Evolutionary conservation across 805 yeast species (phyloP), one percentile per base, ranked within the genome.

Genomic region (Starmerella potacharoeniae): DNA sequence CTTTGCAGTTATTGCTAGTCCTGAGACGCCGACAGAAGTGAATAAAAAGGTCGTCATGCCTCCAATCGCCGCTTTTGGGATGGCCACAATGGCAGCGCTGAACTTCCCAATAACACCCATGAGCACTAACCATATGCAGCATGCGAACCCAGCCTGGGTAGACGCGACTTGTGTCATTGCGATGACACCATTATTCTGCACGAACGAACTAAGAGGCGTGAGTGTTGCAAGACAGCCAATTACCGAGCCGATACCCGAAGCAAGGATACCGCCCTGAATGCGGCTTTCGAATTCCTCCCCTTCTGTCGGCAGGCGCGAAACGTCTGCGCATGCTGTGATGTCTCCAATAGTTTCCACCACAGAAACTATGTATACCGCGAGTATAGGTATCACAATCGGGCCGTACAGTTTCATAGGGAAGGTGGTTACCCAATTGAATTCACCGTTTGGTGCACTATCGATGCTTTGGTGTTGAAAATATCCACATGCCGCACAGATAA

Each of bases 261-360:
- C 91, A 39, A 89, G 75, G 47, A 89, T 79, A 71, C 96, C 97
- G 64, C 97, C 96, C 73, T 89, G 96, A 61, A 89, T 77, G 70
- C 96, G 76, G 16, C 90, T 79, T 62, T 89, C 95, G 68, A 84
- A 89, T 17, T 76, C 62, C 47, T 79, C 81, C 60, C 96, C 96
- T 66, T 84, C 89, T 56, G 87, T 89, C 58, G 83, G 88, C 59
- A 84, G 73, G 62, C 95, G 75, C 6, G 95, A 85, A 22, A 89
- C 96, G 69, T 89, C 97, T 55, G 87, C 83, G 43, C 96, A 86
- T 36, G 96, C 96, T 37, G 96, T 87, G 66, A 89, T 84, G 69
- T 89, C 96, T 68, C 96, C 96, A 66, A 89, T 86, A 54, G 95
- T 84, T 73, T 89, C 96, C 89, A 88, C 87, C 80, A 86, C 84